phyloP scores from a whole-genome alignment of 1,284 basidiomycete species.

The Puccinia hordei region DNA sequence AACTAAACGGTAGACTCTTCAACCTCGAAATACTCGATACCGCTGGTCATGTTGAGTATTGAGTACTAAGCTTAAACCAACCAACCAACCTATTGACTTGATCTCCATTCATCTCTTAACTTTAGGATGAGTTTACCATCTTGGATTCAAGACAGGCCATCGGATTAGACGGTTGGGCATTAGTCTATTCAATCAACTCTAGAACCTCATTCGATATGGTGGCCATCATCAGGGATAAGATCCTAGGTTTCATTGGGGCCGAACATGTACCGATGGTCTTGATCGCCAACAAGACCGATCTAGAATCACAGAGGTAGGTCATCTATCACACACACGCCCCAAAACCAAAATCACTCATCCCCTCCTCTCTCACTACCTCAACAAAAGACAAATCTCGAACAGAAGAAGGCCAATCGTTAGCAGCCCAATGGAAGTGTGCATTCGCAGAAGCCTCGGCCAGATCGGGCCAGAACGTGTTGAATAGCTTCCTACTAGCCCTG shows the following conservation, averaged over 20 bases:
- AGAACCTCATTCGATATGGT: slow-evolving; percentile 49
- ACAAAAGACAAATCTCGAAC: slow-evolving; percentile 44
- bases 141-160: slow-evolving; percentile 58
- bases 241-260: slow-evolving; percentile 39
- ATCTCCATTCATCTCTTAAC: not conserved
- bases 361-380: not conserved
- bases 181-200: slow-evolving; percentile 49
- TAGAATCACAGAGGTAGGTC: slow-evolving; percentile 44
- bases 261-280: slow-evolving; percentile 47
- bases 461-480: slow-evolving; percentile 40
- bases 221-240: slow-evolving; percentile 47
- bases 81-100: not conserved
- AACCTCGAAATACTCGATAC: slow-evolving; percentile 98
- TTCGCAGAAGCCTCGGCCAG: slow-evolving; percentile 49
- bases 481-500: slow-evolving; percentile 38
- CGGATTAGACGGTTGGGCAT: slow-evolving; percentile 55
- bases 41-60: slow-evolving; percentile 70
- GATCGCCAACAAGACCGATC: slow-evolving; percentile 46
- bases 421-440: slow-evolving; percentile 25
- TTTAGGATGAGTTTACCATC: slow-evolving; percentile 48
- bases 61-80: not conserved
- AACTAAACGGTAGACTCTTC: slow-evolving; percentile 80
- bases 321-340: too few relatives aligned
- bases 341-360: not conserved
- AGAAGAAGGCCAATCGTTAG: slow-evolving; percentile 39